Evolutionary conservation across 2,329 filamentous ascomycete genomes (phyloP), one percentile per base, ranked within the genome.

Genomic region (Raffaelea deltoideospora): DNA sequence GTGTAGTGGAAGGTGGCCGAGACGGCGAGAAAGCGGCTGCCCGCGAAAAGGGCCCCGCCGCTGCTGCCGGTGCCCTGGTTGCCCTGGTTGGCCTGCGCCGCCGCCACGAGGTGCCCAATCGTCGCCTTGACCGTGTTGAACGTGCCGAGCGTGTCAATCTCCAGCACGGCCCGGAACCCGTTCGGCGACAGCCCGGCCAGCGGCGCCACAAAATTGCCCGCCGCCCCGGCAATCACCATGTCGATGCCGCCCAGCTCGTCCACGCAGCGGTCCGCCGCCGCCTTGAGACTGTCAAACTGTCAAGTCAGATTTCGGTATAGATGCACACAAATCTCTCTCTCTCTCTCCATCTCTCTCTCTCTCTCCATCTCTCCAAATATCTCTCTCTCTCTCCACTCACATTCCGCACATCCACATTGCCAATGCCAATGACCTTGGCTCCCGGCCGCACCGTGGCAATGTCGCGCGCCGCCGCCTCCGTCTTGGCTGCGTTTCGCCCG

Each of bases 61-160:
- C 69, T 67, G 20, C 61, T 58, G 1, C 24, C 35, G 1, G 26
- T 19, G 8, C 27, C 21, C 34, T 38, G 37, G 17, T 64, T 61
- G 41, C 72, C 71, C 2, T 71, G 67, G 45, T 79, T 73, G 15
- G 70, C 72, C 24, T 61, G 58, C 1, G 81, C 77, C n/a, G 85
- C 92, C 48, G 74, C 67, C 11, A 85, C 59, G 3, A 98, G 71
- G 50, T 93, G 70, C 0, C 85, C 84, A 24, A 95, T 63, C 1
- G 85, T 90, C 4, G 88, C 86, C 61, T 96, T 96, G 51, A 94
- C 68, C 3, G 86, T 94, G 63, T 96, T 93, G 62, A 82, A 98
- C 14, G 83, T 92, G 23, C 90, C 90, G 26, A 96, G 58, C 3
- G 94, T 79, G 54, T 96, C 90, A 51, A 98, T 98, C 43, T 96